Evolutionary conservation across 164 flowering plant species (phyloP).

Genomic region (Echeveria elegans): DNA sequence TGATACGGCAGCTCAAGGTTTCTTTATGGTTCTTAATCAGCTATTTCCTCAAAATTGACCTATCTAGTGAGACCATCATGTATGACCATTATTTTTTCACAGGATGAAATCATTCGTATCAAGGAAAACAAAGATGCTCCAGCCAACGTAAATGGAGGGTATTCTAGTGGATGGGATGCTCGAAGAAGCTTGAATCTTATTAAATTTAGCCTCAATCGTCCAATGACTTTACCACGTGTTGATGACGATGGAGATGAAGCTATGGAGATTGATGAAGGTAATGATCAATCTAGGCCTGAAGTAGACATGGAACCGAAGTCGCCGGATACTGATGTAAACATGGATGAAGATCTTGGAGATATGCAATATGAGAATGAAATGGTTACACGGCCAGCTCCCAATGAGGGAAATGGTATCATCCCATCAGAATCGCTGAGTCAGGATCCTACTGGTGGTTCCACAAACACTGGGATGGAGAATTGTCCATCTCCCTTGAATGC

Average conservation of each 20-base stretch:
- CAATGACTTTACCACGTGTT: constrained; percentile 45
- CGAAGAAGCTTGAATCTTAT: constrained; percentile 82
- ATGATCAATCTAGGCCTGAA: constrained; percentile 15
- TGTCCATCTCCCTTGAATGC: constrained; percentile 27
- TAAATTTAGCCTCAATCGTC: constrained; percentile 66
- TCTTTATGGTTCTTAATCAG: constrained; percentile 5
- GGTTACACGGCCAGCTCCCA: background rate
- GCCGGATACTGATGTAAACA: constrained; percentile 53
- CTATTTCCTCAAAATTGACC: background rate
- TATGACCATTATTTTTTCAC: constrained; percentile 12
- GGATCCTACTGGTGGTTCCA: constrained; percentile 14
- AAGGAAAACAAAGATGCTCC: constrained; percentile 47
- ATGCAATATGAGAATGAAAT: background rate
- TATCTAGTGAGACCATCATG: background rate
- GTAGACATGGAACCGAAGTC: constrained; percentile 14
- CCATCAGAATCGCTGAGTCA: background rate
- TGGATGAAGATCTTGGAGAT: constrained; percentile 49
- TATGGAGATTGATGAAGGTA: constrained; percentile 87
- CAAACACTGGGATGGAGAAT: constrained; percentile 15
- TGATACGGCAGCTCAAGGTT: constrained; percentile 83
- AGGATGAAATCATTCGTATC: constrained; percentile 84
- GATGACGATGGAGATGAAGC: constrained; percentile 92
- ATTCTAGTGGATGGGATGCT: constrained; percentile 77
- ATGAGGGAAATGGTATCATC: background rate
- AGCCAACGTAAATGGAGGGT: constrained; percentile 34